Base-by-base conservation (phyloP, 768 basidiomycete species). In the Coprinopsis strossmayeri region DNA sequence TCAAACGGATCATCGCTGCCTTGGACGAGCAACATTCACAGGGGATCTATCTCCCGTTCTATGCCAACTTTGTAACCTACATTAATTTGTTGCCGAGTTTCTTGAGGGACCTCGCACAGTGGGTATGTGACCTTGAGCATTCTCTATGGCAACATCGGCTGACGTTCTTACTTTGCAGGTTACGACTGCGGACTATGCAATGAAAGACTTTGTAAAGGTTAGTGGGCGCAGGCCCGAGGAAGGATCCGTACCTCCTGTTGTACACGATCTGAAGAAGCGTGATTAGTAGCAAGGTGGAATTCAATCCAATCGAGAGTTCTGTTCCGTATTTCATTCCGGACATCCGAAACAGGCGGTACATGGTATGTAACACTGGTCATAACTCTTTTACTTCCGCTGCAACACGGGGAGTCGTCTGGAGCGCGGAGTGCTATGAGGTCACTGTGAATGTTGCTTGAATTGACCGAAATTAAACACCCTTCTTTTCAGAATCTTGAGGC, bases 11-110 rank as follows among this genome's bases (percentile, higher is more conserved):
- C 59, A 88, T 98, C 48, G 67, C 79, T 26, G 87, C 87, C 1
- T 62, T 96, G 45, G 89, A 96, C 62, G 79, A 81, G 41, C 84
- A 87, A 53, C 82, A 93, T 56, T 86, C 84, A 12, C 75, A 77
- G 50, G 77, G 72, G 17, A 77, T 93, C 51, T 66, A 78, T 54
- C 57, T 90, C 53, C 92, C 92, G 13, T 84, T 89, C 63, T 90
- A 81, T 56, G 72, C 73, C 12, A 69, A 87, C 58, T 75, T 82
- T 24, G 66, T 73, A 28, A 80, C 82, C 35, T 70, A 69, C 52
- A 56, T 87, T 51, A 64, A 64, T 43, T 60, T 79, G 50, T 63
- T 87, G 48, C 89, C 89, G 5, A 87, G 83, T 59, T 91, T 82
- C 63, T 44, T 81, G 43, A 70, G 83, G 48, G 92, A 94, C 64